Percentiles rank a stretch among this genome's conserved stretches.
These are phyloP conservation scores for Cucurbitaria berberidis DNA, from an alignment of 2,329 filamentous ascomycete species.

Conservation along the genomic window DNA sequence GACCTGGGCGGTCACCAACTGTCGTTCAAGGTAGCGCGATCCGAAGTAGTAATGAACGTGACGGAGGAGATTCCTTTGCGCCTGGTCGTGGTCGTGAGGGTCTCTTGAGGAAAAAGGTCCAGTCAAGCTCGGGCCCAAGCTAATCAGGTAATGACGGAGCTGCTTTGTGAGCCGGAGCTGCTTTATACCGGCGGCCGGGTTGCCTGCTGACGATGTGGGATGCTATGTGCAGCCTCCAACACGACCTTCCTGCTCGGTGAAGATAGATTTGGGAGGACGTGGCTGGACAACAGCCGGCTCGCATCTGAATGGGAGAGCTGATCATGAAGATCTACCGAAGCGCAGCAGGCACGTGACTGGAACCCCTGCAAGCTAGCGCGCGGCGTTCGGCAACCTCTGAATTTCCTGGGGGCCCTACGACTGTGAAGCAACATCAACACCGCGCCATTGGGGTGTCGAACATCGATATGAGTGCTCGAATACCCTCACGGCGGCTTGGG, in stretches of 20 bases:
- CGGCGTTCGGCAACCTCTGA: slow-evolving; percentile 17
- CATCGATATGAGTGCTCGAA: slow-evolving; percentile 67
- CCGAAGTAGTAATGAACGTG: slow-evolving; percentile 19
- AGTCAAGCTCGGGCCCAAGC: slow-evolving; percentile 33
- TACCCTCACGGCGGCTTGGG: slow-evolving; percentile 67
- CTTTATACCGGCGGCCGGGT: slow-evolving; percentile 4
- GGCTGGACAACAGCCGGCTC: slow-evolving; percentile 11
- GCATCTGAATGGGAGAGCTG: background rate
- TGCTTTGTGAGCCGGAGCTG: slow-evolving; percentile 15
- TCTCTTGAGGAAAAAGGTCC: slow-evolving; percentile 34
- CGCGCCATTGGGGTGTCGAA: slow-evolving; percentile 30
- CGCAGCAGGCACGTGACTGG: slow-evolving; percentile 6
- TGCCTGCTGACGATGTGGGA: slow-evolving; percentile 1
- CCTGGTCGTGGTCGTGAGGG: slow-evolving; percentile 19
- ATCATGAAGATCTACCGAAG: slow-evolving; percentile 17
- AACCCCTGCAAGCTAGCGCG: background rate
- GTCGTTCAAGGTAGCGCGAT: slow-evolving; percentile 3
- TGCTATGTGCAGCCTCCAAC: background rate
- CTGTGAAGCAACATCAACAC: slow-evolving; percentile 21
- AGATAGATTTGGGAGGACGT: slow-evolving; percentile 1
- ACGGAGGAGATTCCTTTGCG: slow-evolving; percentile 16
- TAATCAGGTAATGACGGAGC: slow-evolving; percentile 32
- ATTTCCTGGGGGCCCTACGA: slow-evolving; percentile 20
- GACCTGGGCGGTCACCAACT: slow-evolving; percentile 12
- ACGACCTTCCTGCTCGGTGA: background rate